phyloP scores from a whole-genome alignment of 805 yeast species.

The Pichia paraexigua region DNA sequence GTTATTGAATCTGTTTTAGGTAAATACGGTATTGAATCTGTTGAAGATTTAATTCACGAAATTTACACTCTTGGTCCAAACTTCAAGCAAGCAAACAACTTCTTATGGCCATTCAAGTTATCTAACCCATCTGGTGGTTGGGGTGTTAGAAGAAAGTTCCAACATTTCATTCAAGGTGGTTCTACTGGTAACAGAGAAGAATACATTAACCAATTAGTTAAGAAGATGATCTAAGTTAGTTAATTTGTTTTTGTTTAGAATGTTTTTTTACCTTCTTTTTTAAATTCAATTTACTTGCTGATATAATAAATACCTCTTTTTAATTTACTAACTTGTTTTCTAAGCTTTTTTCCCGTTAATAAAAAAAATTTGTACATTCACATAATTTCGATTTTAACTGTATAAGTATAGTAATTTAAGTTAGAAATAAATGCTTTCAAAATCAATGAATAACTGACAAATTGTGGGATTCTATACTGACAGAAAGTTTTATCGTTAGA shows the following conservation, averaged over 20 bases:
- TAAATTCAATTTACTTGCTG: background rate
- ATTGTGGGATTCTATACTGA: background rate
- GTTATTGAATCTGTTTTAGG: conserved; percentile 84
- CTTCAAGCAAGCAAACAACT: conserved; percentile 98
- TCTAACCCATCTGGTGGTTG: conserved; percentile 97
- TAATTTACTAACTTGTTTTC: background rate
- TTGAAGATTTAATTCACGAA: conserved; percentile 95
- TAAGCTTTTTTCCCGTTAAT: background rate
- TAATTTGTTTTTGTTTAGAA: background rate
- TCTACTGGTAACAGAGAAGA: conserved; percentile 98
- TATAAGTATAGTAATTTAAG: background rate
- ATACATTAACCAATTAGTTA: conserved; percentile 88
- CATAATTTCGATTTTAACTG: background rate
- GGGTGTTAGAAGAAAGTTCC: conserved; percentile 95
- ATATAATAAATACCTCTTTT: background rate
- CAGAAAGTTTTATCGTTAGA: background rate
- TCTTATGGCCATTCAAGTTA: conserved; percentile 96
- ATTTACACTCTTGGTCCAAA: conserved; percentile 94
- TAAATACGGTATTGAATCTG: conserved; percentile 84
- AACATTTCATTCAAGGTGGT: conserved; percentile 97
- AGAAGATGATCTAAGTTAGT: conserved; percentile 78
- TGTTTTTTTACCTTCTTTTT: conserved; percentile 3
- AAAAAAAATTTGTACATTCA: background rate
- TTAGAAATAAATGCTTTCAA: background rate
- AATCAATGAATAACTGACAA: background rate